A percentile compares a stretch with the other conserved stretches of the same genome.
phyloP scores from a whole-genome alignment of 2,329 filamentous ascomycete genomes.

The Trichoderma afroharzianum region DNA sequence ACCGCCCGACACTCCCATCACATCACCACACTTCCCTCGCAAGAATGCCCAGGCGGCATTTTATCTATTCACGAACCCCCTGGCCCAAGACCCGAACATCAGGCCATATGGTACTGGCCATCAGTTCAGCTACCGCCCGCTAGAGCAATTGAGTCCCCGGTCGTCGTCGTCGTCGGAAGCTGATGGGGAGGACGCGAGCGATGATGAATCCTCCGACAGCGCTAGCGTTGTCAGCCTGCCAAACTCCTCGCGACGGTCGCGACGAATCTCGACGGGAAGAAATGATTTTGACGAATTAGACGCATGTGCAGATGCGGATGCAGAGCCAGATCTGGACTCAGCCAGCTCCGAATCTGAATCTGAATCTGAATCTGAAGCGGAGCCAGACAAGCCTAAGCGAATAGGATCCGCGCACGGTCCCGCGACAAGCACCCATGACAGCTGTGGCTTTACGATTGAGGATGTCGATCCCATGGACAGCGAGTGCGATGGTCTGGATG shows the following conservation, averaged over 20 bases:
- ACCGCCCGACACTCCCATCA: constrained; percentile 46
- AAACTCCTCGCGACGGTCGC: constrained; percentile 22
- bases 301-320: constrained; percentile 22
- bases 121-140: constrained; percentile 40
- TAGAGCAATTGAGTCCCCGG: constrained; percentile 36
- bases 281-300: constrained; percentile 14
- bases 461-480: constrained; percentile 46
- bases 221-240: constrained; percentile 28
- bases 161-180: constrained; percentile 30
- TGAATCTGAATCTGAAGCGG: constrained; percentile 19
- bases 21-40: constrained; percentile 34
- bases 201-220: constrained; percentile 28
- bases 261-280: constrained; percentile 19
- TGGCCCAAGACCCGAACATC: constrained; percentile 39
- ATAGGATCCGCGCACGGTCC: constrained; percentile 6
- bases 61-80: constrained; percentile 29
- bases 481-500: constrained; percentile 40
- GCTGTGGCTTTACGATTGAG: constrained; percentile 40
- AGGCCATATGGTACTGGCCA: constrained; percentile 41
- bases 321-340: constrained; percentile 21
- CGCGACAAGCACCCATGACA: constrained; percentile 18
- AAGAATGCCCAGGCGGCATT: constrained; percentile 34
- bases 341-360: constrained; percentile 13
- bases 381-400: constrained; percentile 16
- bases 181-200: constrained; percentile 24